A percentile compares a stretch with the other conserved stretches of the same genome.
Evolutionary conservation across 768 basidiomycete genomes (phyloP).

Genomic region (Leccinum boreale): DNA sequence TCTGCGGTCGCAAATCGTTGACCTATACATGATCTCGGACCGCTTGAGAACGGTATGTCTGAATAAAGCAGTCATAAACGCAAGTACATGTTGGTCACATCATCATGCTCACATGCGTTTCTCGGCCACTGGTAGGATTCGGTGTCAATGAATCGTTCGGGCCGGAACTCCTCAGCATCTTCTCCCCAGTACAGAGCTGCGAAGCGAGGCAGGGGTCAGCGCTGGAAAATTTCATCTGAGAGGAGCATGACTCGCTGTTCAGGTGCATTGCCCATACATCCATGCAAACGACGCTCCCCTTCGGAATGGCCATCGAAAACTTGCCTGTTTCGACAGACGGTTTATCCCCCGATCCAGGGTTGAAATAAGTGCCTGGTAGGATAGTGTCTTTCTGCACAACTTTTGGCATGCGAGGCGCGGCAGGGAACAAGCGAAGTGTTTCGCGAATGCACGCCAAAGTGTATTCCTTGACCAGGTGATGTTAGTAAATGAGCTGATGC

Average conservation of each 20-base stretch:
- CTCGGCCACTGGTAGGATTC: slow-evolving; percentile 32
- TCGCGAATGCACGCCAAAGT: slow-evolving; percentile 43
- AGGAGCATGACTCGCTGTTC: slow-evolving; percentile 37
- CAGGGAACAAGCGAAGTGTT: slow-evolving; percentile 42
- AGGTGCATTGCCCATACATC: slow-evolving; percentile 43
- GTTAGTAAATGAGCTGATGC: neutral
- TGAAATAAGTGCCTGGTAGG: slow-evolving; percentile 35
- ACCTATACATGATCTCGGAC: slow-evolving; percentile 47
- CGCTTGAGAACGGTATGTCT: slow-evolving; percentile 46
- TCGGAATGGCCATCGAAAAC: slow-evolving; percentile 34
- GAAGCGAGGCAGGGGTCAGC: neutral
- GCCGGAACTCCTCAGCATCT: slow-evolving; percentile 43
- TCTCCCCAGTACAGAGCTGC: slow-evolving; percentile 49
- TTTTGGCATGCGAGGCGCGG: slow-evolving; percentile 36
- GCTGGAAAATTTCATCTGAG: neutral
- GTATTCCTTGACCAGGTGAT: slow-evolving; percentile 35
- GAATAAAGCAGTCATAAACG: neutral
- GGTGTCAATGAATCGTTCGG: slow-evolving; percentile 50
- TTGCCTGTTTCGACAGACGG: slow-evolving; percentile 24
- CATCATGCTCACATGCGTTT: slow-evolving; percentile 13
- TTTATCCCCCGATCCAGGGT: slow-evolving; percentile 15
- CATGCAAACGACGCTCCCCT: slow-evolving; percentile 38
- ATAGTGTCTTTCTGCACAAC: slow-evolving; percentile 34
- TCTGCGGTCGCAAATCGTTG: slow-evolving; percentile 47
- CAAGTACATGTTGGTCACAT: neutral